These are phyloP conservation scores for Harrya chromipes DNA, from an alignment of 768 basidiomycete species.

Conservation along the genomic window DNA sequence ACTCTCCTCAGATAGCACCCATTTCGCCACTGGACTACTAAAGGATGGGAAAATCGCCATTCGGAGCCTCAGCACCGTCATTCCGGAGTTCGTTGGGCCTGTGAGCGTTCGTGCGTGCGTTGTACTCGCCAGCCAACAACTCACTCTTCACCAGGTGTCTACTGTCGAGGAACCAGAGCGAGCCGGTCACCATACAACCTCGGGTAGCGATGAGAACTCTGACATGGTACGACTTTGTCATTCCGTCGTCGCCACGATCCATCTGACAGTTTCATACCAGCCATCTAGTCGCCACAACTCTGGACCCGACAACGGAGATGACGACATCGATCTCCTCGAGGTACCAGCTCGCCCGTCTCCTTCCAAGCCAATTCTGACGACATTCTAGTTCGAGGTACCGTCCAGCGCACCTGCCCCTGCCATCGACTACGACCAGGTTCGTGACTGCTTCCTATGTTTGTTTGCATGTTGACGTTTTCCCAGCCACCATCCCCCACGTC, in stretches of 20 bases:
- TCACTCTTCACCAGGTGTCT: too few species aligned
- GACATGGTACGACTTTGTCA: too few species aligned
- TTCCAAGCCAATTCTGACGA: too few species aligned
- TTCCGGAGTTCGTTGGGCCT: background rate
- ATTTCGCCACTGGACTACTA: conserved; percentile 2
- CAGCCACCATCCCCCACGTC: background rate
- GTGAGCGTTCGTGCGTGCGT: background rate
- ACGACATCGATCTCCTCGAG: background rate
- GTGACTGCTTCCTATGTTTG: background rate
- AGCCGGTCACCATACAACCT: too few species aligned
- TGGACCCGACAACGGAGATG: background rate
- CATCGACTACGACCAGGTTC: conserved; percentile 1
- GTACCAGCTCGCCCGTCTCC: too few species aligned
- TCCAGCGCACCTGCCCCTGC: too few species aligned
- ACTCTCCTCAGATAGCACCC: background rate
- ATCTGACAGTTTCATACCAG: too few species aligned
- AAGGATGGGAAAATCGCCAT: background rate
- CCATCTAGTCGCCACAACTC: background rate
- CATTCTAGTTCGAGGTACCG: too few species aligned
- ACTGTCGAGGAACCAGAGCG: too few species aligned
- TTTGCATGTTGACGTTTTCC: too few species aligned
- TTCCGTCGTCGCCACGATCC: background rate
- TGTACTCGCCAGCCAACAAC: background rate
- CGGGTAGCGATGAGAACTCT: too few species aligned
- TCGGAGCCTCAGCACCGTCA: background rate